Evolutionary conservation across 805 yeast species (phyloP).

Genomic region (Zygoascus flipseniorum): DNA sequence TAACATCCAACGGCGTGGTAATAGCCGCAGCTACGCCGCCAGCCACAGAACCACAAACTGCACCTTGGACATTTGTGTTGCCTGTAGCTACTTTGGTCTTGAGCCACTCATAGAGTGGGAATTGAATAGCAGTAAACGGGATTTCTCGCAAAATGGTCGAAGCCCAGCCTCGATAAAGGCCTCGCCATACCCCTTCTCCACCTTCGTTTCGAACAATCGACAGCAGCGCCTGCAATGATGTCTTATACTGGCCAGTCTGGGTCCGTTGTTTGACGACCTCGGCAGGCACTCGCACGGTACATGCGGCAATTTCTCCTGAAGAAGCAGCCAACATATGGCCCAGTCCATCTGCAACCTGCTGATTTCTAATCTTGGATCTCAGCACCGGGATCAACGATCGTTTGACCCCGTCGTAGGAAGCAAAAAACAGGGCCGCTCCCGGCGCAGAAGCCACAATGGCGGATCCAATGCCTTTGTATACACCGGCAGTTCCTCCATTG

Average conservation of each 20-base stretch:
- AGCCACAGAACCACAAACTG: slow-evolving; percentile 83
- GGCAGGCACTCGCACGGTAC: slow-evolving; percentile 91
- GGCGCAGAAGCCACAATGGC: slow-evolving; percentile 96
- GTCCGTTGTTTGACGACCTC: slow-evolving; percentile 94
- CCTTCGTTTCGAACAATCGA: slow-evolving; percentile 51
- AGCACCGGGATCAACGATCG: slow-evolving; percentile 31
- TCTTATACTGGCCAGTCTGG: slow-evolving; percentile 54
- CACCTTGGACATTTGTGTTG: slow-evolving; percentile 53
- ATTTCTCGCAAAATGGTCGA: slow-evolving; percentile 92
- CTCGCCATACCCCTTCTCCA: slow-evolving; percentile 71
- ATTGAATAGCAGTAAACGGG: slow-evolving; percentile 93
- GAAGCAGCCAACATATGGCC: slow-evolving; percentile 87
- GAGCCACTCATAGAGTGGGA: slow-evolving; percentile 82
- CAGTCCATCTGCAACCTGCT: slow-evolving; percentile 32
- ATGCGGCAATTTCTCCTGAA: slow-evolving; percentile 86
- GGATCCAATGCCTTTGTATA: slow-evolving; percentile 87
- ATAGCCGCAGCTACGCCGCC: slow-evolving; percentile 94
- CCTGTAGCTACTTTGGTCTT: slow-evolving; percentile 38
- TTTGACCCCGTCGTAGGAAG: slow-evolving; percentile 78
- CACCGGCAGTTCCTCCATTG: slow-evolving; percentile 90
- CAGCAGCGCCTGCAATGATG: slow-evolving; percentile 61
- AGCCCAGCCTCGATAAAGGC: slow-evolving; percentile 88
- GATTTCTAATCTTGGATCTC: slow-evolving; percentile 14
- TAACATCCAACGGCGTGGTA: slow-evolving; percentile 90
- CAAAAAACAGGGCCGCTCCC: slow-evolving; percentile 62